Percentiles rank a stretch among this genome's conserved stretches.
Evolutionary conservation across 495 filamentous ascomycete genomes (phyloP).

Genomic region (Talaromyces wortmannii): DNA sequence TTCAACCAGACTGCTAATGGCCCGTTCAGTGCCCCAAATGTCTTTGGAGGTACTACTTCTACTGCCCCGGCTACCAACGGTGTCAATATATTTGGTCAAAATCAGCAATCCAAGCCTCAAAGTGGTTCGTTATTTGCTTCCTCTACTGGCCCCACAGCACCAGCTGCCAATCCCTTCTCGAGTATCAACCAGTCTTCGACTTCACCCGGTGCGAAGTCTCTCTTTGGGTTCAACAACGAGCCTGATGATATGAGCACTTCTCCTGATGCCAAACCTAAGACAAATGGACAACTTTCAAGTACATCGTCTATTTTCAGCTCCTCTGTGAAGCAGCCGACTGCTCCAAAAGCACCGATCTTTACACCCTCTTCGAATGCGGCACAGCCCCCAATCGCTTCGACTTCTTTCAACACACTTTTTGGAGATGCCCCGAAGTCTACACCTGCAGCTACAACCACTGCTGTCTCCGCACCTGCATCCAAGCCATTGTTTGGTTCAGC

Average conservation of each 20-base stretch:
- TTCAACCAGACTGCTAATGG: too few relatives aligned
- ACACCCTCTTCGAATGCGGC: constrained; percentile 9
- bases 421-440: neutral
- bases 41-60: too few relatives aligned
- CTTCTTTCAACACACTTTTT: constrained; percentile 1
- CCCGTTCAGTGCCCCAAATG: too few relatives aligned
- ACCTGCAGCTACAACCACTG: neutral
- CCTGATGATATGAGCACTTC: constrained; percentile 38
- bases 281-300: constrained; percentile 1
- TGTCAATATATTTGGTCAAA: neutral
- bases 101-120: neutral
- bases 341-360: constrained; percentile 2
- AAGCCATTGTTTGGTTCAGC: neutral
- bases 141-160: neutral
- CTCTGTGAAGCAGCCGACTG: neutral
- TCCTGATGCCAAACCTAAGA: constrained; percentile 27
- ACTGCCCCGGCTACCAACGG: too few relatives aligned
- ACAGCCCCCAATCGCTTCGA: constrained; percentile 9
- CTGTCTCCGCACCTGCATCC: neutral
- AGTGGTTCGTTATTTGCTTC: neutral
- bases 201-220: neutral
- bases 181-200: neutral
- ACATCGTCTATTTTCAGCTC: constrained; percentile 11
- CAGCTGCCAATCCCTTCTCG: neutral
- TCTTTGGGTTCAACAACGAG: neutral